Evolutionary conservation across 768 basidiomycete species (phyloP), one percentile per base, ranked within the genome.

Genomic region (Boletus vinaceobasis): DNA sequence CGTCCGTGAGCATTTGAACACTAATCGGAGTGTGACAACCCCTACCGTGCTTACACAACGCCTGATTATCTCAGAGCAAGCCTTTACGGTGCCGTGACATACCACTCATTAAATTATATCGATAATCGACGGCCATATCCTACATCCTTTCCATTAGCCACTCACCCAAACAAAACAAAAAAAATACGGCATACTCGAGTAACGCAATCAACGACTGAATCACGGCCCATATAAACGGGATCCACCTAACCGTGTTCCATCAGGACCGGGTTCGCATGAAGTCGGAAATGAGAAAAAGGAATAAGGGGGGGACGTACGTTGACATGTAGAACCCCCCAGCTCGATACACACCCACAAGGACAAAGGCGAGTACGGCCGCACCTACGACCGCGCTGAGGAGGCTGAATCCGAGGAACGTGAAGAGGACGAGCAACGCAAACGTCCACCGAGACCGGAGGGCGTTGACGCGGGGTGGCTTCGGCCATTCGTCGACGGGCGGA

Each of bases 111-210:
- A 77, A 19, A 77, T 72, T 47, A 76, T 71, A 31, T 77, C 75
- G 23, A 78, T 66, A 32, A 77, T 61, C 19, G 75, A 70, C 13
- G 76, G 76, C 76, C 77, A 78, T 54, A 77, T 61, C 40, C 76
- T 77, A 50, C 3, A 5, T 40, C 21, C 31, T n/a, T 11, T 32
- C 8, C 33, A 26, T 63, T 23, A 57, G 52, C 23, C 19, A 21
- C 17, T 1, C 6, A 5, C 6, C 21, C 7, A 36, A 23, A 17
- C 10, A 29, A 44, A 29, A 19, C 38, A 37, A 7, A 1, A 39
- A 5, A 36, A 36, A 45, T 5, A 10, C 14, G 37, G 46, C 59
- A 1, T 44, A 78, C 77, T 71, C 75, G 29, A 78, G 69, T 50
- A 77, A 60, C 14, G 71, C 71, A 15, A 78, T 60, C 7, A 76